phyloP scores from a whole-genome alignment of 2,329 filamentous ascomycete species.

The Trichoderma semiorbis region DNA sequence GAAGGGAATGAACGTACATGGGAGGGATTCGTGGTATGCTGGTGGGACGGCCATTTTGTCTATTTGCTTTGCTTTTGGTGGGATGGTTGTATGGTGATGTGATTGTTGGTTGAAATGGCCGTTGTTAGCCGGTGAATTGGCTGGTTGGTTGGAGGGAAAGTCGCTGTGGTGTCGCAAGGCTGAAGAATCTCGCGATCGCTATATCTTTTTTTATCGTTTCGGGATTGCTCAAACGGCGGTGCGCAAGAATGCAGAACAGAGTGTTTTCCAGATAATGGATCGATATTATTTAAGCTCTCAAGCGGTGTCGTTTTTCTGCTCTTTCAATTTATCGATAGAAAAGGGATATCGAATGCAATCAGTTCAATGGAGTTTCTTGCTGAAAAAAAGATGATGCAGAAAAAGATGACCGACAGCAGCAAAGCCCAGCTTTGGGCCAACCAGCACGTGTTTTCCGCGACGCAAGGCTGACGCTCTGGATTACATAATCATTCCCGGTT shows the following conservation, averaged over 20 bases:
- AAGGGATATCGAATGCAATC: neutral
- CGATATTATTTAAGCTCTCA: neutral
- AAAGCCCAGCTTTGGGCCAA: neutral
- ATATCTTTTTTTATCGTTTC: neutral
- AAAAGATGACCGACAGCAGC: neutral
- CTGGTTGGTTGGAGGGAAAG: neutral
- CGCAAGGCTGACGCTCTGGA: neutral
- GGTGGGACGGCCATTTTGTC: conserved; percentile 26
- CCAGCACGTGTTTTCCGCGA: conserved; percentile 5
- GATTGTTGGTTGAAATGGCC: neutral
- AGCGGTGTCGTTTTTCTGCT: neutral
- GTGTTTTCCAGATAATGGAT: neutral
- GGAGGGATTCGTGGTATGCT: conserved; percentile 70
- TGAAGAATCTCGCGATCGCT: neutral
- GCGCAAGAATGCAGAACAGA: neutral
- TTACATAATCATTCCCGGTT: neutral
- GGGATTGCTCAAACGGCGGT: neutral
- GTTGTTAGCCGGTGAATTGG: neutral
- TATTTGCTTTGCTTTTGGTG: neutral
- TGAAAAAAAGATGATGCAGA: neutral
- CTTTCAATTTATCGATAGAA: neutral
- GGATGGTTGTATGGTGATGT: neutral
- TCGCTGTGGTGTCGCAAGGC: neutral
- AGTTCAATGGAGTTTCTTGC: neutral
- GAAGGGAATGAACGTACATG: conserved; percentile 44